Conservation (phyloP, 2,329 filamentous ascomycete genomes). For the Boeremia lycopersici region DNA sequence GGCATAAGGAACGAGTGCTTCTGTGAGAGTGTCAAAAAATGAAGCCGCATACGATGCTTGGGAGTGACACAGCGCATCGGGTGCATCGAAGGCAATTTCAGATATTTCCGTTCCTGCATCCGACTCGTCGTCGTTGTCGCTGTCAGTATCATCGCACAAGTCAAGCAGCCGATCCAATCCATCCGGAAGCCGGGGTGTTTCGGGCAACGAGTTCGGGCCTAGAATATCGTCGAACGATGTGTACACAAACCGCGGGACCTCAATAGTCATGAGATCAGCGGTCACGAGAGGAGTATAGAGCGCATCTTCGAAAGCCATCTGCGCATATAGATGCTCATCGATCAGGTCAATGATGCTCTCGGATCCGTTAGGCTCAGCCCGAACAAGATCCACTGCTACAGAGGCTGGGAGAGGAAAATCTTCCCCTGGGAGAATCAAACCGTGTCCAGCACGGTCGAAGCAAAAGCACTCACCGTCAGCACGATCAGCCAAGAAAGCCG, state of each 20-base stretch:
- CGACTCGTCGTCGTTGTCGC: background rate
- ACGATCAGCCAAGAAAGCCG: slow-evolving; percentile 9
- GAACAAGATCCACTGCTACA: background rate
- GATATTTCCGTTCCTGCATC: background rate
- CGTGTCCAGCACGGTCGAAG: background rate
- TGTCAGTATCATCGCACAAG: background rate
- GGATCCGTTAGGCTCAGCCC: background rate
- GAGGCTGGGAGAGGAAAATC: background rate
- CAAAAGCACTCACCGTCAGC: slow-evolving; percentile 9
- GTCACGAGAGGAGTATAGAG: background rate
- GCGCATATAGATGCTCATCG: background rate
- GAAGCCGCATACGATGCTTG: slow-evolving; percentile 8
- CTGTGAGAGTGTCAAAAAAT: background rate
- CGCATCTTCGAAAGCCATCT: background rate
- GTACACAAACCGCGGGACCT: background rate
- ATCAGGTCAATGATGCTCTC: background rate
- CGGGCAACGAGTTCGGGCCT: background rate
- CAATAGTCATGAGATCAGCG: background rate
- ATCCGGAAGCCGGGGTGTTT: background rate
- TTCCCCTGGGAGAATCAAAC: slow-evolving; percentile 11
- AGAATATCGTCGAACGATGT: background rate
- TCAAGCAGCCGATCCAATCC: background rate
- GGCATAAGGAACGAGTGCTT: background rate
- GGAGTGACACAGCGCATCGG: background rate
- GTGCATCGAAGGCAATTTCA: background rate